These are phyloP conservation scores for Globisporangium iwayamae DNA, from an alignment of 352 stramenopile genomes.

Conservation along the genomic window DNA sequence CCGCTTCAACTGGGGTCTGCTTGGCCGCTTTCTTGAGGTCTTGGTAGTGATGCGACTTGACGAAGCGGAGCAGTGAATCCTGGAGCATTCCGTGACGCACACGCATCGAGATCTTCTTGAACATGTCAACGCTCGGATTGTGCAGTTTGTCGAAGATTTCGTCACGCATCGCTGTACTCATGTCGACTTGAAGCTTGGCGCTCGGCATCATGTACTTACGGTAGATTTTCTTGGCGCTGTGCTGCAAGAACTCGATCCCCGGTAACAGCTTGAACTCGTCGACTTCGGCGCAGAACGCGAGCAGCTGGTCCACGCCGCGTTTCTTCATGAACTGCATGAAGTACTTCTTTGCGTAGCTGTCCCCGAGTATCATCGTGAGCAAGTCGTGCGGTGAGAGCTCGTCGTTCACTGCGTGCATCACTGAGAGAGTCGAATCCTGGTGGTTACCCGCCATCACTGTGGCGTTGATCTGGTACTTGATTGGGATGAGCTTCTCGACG, in stretches of 20 bases:
- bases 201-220: slow-evolving; percentile 79
- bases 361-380: slow-evolving; percentile 42
- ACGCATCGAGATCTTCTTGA: slow-evolving; percentile 68
- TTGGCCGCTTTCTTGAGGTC: slow-evolving; percentile 52
- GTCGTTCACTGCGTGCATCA: slow-evolving; percentile 24
- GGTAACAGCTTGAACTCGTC: slow-evolving; percentile 78
- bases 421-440: slow-evolving; percentile 9
- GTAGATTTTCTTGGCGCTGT: slow-evolving; percentile 84
- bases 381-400: slow-evolving; percentile 45
- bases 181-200: slow-evolving; percentile 79
- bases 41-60: slow-evolving; percentile 65
- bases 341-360: slow-evolving; percentile 67
- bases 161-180: slow-evolving; percentile 76
- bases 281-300: slow-evolving; percentile 76
- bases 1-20: slow-evolving; percentile 30
- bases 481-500: slow-evolving; percentile 67
- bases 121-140: slow-evolving; percentile 82
- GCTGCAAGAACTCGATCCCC: slow-evolving; percentile 81
- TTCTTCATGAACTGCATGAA: slow-evolving; percentile 76
- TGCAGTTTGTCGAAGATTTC: slow-evolving; percentile 62
- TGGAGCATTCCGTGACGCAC: slow-evolving; percentile 73
- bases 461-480: slow-evolving; percentile 22
- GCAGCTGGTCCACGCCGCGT: slow-evolving; percentile 53
- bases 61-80: slow-evolving; percentile 72
- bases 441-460: not conserved